Percentiles rank a stretch among this genome's conserved stretches.
Evolutionary conservation across 2,329 filamentous ascomycete species (phyloP).

Genomic region (Pestalotiopsis sp.): DNA sequence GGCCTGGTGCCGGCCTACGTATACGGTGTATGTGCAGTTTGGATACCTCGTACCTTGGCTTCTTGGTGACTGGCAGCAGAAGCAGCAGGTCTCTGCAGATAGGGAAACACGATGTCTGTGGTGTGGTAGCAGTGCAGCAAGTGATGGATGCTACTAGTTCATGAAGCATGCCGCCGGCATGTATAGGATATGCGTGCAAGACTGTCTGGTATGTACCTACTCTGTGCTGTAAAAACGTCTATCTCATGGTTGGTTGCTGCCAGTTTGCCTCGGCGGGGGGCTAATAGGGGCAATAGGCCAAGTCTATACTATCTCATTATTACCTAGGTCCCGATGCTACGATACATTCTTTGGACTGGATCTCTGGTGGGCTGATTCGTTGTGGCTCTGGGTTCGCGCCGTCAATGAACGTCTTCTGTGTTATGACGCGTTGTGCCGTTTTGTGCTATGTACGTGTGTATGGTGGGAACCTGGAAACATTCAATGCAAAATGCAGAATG

Average conservation of each 20-base stretch:
- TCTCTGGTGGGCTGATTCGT: background rate
- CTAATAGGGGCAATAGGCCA: background rate
- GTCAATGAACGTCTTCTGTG: background rate
- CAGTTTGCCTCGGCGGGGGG: background rate
- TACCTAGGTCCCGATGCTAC: background rate
- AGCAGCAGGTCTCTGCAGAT: constrained; percentile 17
- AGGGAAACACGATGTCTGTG: background rate
- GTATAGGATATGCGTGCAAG: background rate
- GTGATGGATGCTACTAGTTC: background rate
- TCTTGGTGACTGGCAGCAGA: too few species aligned
- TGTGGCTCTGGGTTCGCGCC: background rate
- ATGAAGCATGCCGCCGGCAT: background rate
- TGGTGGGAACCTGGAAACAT: background rate
- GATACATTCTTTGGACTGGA: background rate
- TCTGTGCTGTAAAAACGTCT: background rate
- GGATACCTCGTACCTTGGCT: too few species aligned
- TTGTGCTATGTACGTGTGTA: background rate
- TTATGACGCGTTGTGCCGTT: background rate
- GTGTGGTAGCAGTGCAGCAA: constrained; percentile 19
- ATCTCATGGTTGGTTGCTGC: background rate
- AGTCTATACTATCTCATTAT: background rate
- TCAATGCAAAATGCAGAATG: background rate
- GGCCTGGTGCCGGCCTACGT: too few species aligned
- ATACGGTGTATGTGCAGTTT: too few species aligned
- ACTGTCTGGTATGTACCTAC: background rate